phyloP scores from a whole-genome alignment of 1,284 basidiomycete genomes.

The Heliocybe sulcata region DNA sequence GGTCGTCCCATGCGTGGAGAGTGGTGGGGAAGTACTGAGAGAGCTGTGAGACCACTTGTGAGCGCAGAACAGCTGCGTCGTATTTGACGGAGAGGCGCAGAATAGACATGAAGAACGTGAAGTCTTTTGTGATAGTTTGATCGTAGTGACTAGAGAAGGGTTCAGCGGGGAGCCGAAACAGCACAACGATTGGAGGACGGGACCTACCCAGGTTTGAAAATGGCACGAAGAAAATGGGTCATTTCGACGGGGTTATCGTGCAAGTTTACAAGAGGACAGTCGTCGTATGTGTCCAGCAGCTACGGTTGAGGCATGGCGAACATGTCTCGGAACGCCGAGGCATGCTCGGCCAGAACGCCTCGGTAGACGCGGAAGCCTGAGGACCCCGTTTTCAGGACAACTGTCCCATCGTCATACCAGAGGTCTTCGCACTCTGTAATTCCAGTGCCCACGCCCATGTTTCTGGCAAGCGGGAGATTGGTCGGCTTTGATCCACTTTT shows the following conservation, averaged over 20 bases:
- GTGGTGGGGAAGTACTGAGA: neutral
- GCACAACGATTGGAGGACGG: no score
- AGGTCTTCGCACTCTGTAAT: neutral
- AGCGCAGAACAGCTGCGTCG: neutral
- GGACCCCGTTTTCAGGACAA: constrained; percentile 5
- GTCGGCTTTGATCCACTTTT: no score
- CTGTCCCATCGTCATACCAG: constrained; percentile 11
- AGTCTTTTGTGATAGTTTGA: no score
- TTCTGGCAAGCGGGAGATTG: no score
- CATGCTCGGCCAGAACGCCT: constrained; percentile 3
- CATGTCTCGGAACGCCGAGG: constrained; percentile 7
- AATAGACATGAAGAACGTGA: neutral
- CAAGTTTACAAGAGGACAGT: neutral
- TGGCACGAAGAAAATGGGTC: neutral
- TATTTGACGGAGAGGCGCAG: neutral
- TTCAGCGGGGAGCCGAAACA: neutral
- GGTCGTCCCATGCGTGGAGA: neutral
- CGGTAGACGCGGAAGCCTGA: constrained; percentile 6
- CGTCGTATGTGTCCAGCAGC: neutral
- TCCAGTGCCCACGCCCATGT: neutral
- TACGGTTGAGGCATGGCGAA: constrained; percentile 7
- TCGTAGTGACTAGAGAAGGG: neutral
- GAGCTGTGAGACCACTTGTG: neutral
- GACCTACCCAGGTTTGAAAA: neutral
- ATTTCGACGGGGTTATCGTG: neutral